Evolutionary conservation across 2,329 filamentous ascomycete species (phyloP), one percentile per base, ranked within the genome.

Genomic region (Macroventuria anomochaeta): DNA sequence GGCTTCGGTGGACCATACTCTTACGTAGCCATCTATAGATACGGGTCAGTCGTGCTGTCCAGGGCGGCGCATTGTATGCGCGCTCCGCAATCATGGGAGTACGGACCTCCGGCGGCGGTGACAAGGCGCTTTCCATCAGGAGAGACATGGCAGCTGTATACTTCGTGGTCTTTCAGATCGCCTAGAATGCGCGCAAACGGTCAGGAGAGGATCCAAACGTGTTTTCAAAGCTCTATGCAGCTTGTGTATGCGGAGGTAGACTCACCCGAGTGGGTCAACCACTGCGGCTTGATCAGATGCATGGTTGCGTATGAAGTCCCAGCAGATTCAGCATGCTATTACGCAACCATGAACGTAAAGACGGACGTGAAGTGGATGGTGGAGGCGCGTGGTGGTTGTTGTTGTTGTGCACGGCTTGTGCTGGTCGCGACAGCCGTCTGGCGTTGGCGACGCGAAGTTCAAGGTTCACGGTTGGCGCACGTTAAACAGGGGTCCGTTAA

Each of bases 91-190:
- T 43, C n/a, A 28, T 39, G 58, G 53, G 43, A 57, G 29, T 36
- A 71, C 86, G 75, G 79, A 92, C 89, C 89, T 83, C 95, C 93
- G 68, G 93, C 95, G 58, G 93, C 95, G 17, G 95, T 97, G 41
- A 93, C 95, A 52, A 99, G 84, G 61, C 95, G 87, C 71, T 87
- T 88, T 63, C 93, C 95, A 78, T 99, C 95, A 12, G 95, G 91
- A 23, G 95, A 99, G 61, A 99, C 87, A 81, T 97, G 91, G 76
- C 93, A 97, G 79, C 91, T 96, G 80, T 97, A 99, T 63, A 97
- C 93, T 78, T 99, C 95, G 72, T 96, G 96, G 74, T 97, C 93
- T 74, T 97, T 97, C 75, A 96, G 91, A 80, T 99, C 95, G 74
- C 93, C 89, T 91, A 68, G 53, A 59, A 43, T 50, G 46, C 48